A percentile compares a stretch with the other conserved stretches of the same genome.
Conservation (phyloP, 164 flowering plant genomes). For the Santalum album region DNA sequence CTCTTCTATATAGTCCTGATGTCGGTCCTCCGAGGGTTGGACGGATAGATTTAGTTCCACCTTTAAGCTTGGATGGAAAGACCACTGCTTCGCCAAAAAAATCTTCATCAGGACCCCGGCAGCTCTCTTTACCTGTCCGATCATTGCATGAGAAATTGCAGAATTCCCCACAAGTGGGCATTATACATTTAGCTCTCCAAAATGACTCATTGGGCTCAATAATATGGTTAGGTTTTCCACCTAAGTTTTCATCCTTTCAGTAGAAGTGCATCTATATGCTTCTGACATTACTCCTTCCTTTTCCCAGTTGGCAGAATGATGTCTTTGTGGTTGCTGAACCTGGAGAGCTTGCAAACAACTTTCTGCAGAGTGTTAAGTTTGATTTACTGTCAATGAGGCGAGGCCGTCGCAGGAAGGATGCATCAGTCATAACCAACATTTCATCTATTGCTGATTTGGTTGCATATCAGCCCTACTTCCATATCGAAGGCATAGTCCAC, state of each 20-base stretch:
- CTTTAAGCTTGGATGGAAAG: constrained; percentile 88
- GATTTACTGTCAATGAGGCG: constrained; percentile 43
- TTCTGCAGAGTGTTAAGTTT: constrained; percentile 72
- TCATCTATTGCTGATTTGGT: constrained; percentile 74
- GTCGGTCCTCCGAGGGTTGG: constrained; percentile 57
- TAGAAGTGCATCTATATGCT: too few relatives aligned
- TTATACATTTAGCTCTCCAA: constrained; percentile 87
- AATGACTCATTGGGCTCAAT: constrained; percentile 79
- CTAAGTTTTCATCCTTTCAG: constrained; percentile 56
- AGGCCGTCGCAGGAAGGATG: constrained; percentile 40
- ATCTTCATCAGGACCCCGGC: constrained; percentile 63
- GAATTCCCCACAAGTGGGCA: constrained; percentile 85
- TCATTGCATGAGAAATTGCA: constrained; percentile 79
- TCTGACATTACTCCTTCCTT: constrained; percentile 12
- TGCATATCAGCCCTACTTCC: constrained; percentile 67
- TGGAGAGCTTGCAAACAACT: constrained; percentile 91
- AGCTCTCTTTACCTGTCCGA: constrained; percentile 56
- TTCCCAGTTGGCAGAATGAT: constrained; percentile 98
- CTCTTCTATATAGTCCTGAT: constrained; percentile 85
- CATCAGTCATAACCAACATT: constrained; percentile 46
- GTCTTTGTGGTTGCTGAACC: constrained; percentile 99
- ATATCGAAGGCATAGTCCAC: constrained; percentile 79
- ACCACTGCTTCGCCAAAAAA: constrained; percentile 48
- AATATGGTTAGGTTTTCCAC: constrained; percentile 54
- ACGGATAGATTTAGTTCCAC: constrained; percentile 91